A percentile compares a stretch with the other conserved stretches of the same genome.
These are phyloP conservation scores for Stylonectria norvegica DNA, from an alignment of 2,329 filamentous ascomycete species.

Conservation along the genomic window DNA sequence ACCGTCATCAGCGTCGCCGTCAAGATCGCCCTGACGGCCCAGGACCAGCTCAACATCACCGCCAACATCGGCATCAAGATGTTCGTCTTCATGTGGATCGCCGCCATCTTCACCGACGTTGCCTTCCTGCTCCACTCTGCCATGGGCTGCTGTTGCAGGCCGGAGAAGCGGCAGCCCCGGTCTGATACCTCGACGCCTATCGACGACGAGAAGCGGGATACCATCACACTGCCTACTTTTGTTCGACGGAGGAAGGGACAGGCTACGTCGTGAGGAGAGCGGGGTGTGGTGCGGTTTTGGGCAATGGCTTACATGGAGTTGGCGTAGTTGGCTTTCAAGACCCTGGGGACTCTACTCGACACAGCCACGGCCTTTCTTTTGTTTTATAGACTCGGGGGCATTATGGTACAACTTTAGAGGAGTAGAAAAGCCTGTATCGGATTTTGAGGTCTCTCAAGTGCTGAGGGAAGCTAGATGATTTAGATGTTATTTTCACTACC, in stretches of 20 bases:
- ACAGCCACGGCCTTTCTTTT: no score
- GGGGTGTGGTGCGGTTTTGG: conserved; percentile 1
- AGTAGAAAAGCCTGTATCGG: no score
- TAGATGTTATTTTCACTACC: no score
- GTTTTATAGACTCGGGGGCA: no score
- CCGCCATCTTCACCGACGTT: conserved; percentile 61
- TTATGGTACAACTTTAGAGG: no score
- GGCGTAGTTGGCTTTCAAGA: conserved; percentile 2
- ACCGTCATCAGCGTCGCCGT: conserved; percentile 84
- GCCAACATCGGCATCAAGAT: conserved; percentile 68
- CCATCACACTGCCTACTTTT: conserved; percentile 26
- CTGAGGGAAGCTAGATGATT: no score
- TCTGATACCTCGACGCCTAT: conserved; percentile 5
- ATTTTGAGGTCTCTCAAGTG: no score
- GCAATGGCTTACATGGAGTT: background rate
- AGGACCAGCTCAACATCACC: conserved; percentile 71
- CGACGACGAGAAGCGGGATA: conserved; percentile 21
- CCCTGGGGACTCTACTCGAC: no score
- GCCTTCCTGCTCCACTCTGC: conserved; percentile 72
- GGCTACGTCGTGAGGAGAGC: conserved; percentile 7
- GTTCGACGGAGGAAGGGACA: conserved; percentile 28
- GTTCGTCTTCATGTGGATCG: conserved; percentile 89
- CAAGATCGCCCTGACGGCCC: conserved; percentile 68
- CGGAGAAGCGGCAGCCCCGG: conserved; percentile 18
- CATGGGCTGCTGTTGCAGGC: conserved; percentile 71